Evolutionary conservation across 495 filamentous ascomycete genomes (phyloP), one percentile per base, ranked within the genome.

Genomic region (Penicillium silybi): DNA sequence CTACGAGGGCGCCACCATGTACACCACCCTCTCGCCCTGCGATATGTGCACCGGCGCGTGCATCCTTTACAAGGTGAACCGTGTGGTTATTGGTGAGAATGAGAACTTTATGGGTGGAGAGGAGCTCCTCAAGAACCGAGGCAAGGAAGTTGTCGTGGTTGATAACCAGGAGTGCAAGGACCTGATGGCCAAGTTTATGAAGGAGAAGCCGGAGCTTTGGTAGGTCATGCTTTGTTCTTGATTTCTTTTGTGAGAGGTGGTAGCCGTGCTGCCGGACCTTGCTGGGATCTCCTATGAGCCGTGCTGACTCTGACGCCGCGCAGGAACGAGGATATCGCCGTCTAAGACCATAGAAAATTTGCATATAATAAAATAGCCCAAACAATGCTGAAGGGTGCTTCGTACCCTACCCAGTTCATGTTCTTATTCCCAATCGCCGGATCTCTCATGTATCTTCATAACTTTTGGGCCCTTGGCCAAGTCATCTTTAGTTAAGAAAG

Each of bases 11-110:
- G 75, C 83, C 38, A 93, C 89, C 4, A 90, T 93, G 85, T 93
- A 89, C 68, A 93, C 89, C 8, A 92, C 90, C 2, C 73, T 95
- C 4, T 92, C 89, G 13, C 90, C 88, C 0, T 95, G 90, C 64
- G 85, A 91, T 64, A 93, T 93, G 89, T 92, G 88, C 76, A 86
- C 89, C 13, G 89, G 89, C 20, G 89, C 89, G 4, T 89, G 86
- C 58, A 70, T 95, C 41, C 76, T 92, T 48, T 93, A 90, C 72
- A 86, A 87, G 58, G 81, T 95, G 35, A 77, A 79, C 46, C 84
- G 89, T 3, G 88, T 93, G 2, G 88, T 95, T 29, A 81, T 95
- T 71, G 90, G 89, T 7, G 90, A 95, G 73, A 90, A 92, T 62
- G 78, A 80, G 61, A 92, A 80, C 41, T 91, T 90, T 53, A 59